These are phyloP conservation scores for Citrus sp. DNA, from an alignment of 345 rosid species.

Conservation along the genomic window DNA sequence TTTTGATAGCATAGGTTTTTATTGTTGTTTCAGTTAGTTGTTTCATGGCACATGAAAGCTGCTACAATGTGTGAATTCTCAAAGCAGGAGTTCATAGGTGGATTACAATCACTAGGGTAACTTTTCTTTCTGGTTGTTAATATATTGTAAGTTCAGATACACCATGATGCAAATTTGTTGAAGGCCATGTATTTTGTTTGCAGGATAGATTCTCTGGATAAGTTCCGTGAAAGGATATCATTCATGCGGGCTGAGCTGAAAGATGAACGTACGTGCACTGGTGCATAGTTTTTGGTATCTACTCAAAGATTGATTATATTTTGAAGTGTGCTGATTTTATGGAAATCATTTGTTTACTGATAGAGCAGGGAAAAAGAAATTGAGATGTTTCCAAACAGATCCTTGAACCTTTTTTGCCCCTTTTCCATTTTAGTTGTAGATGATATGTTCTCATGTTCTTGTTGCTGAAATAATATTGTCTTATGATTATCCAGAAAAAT, in stretches of 20 bases:
- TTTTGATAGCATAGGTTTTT: slow-evolving; percentile 1
- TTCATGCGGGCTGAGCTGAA: slow-evolving; percentile 88
- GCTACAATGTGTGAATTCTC: slow-evolving; percentile 97
- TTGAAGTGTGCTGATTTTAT: not conserved
- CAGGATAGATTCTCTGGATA: slow-evolving; percentile 90
- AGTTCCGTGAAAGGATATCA: slow-evolving; percentile 75
- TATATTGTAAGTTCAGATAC: slow-evolving; percentile 1
- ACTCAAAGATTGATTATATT: slow-evolving; percentile 3
- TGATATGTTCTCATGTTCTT: not conserved
- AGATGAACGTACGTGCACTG: slow-evolving; percentile 77
- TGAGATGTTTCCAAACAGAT: not conserved
- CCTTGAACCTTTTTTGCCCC: not conserved
- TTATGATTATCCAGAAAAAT: slow-evolving; percentile 68
- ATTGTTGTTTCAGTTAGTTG: slow-evolving; percentile 61
- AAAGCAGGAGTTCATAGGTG: slow-evolving; percentile 79
- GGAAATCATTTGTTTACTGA: not conserved
- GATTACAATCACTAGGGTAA: slow-evolving; percentile 85
- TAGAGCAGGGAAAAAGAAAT: not conserved
- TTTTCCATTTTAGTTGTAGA: not conserved
- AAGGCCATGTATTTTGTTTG: slow-evolving; percentile 31
- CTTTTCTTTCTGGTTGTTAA: slow-evolving; percentile 11
- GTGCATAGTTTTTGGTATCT: slow-evolving; percentile 9
- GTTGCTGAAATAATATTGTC: slow-evolving; percentile 7
- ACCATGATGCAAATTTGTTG: slow-evolving; percentile 16
- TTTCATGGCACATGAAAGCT: slow-evolving; percentile 99